Evolutionary conservation across 2,329 filamentous ascomycete species (phyloP).

Genomic region (Pseudogymnoascus destructans): DNA sequence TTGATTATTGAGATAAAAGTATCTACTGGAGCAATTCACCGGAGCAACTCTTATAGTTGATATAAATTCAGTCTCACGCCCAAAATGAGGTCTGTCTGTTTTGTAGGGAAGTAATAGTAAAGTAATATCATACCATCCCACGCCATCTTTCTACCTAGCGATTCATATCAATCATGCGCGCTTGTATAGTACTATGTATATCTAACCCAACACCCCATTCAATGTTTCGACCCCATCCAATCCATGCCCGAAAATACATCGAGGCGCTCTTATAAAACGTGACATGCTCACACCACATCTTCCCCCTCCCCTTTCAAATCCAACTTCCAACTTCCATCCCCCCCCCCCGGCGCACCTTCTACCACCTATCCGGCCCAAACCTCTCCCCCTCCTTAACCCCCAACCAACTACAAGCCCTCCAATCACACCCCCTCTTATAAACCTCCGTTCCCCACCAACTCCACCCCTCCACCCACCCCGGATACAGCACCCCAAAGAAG

Average conservation of each 20-base stretch:
- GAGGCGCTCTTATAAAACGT: not conserved
- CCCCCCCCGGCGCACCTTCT: not conserved
- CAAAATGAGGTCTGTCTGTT: no score
- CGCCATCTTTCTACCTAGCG: no score
- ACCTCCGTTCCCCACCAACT: constrained; percentile 84
- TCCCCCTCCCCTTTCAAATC: not conserved
- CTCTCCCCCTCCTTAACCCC: constrained; percentile 47
- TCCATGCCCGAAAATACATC: not conserved
- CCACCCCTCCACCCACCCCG: constrained; percentile 59
- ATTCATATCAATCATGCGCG: not conserved
- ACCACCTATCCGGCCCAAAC: constrained; percentile 55
- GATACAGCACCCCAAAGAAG: constrained; percentile 79
- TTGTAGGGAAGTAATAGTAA: no score
- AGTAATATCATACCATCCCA: not conserved
- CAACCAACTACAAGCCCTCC: constrained; percentile 64
- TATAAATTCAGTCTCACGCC: no score
- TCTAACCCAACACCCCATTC: not conserved
- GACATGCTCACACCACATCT: not conserved
- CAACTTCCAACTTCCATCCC: not conserved
- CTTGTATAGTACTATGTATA: not conserved
- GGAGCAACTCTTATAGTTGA: no score
- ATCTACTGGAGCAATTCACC: not conserved
- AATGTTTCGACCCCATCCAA: not conserved
- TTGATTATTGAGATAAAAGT: not conserved
- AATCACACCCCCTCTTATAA: constrained; percentile 74